Base-by-base conservation (phyloP, 495 filamentous ascomycete genomes). In the Aspergillus biplanus region DNA sequence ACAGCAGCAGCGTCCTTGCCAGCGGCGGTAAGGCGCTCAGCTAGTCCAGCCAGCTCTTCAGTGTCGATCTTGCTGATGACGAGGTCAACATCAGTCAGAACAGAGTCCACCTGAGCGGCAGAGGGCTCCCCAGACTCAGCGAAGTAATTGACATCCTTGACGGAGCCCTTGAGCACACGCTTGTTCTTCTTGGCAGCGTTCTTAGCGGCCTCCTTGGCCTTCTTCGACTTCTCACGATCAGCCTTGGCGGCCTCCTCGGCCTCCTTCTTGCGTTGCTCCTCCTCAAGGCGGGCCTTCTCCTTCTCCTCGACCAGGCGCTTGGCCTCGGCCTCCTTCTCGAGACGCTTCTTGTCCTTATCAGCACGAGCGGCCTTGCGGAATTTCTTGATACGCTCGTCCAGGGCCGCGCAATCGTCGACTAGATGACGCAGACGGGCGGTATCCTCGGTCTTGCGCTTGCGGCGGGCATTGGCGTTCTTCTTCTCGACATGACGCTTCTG, bases 131-230 rank as follows among this genome's bases (percentile, higher is more conserved):
- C 86, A 15, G 82, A 80, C 9, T 81, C 82, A 32, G 75, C 80
- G 59, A 85, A 88, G 86, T 98, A 99, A 83, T 97, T 97, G 68
- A 88, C 92, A 61, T 98, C 95, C 84, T 98, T 98, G 78, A 95
- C 91, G 67, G 89, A 90, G 35, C 85, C 87, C 72, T 94, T 91
- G 62, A 98, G 84, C 37, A 97, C 91, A 81, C 95, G 89, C 82
- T 97, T 96, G 82, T 99, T 98, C 90, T 98, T 98, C 91, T 99
- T 99, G 67, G 93, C 87, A 5, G 96, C 94, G 73, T 91, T 97
- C 87, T 99, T 99, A 6, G 90, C 91, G 35, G 94, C 95, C 76
- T 99, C 95, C 80, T 97, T 97, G 49, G 91, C 90, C 85, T 99
- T 98, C 88, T 97, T 98, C 75, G 85, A 86, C 68, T 92, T 86